These are phyloP conservation scores for Ceratocystis smalleyi DNA, from an alignment of 2,329 filamentous ascomycete species.

Conservation along the genomic window DNA sequence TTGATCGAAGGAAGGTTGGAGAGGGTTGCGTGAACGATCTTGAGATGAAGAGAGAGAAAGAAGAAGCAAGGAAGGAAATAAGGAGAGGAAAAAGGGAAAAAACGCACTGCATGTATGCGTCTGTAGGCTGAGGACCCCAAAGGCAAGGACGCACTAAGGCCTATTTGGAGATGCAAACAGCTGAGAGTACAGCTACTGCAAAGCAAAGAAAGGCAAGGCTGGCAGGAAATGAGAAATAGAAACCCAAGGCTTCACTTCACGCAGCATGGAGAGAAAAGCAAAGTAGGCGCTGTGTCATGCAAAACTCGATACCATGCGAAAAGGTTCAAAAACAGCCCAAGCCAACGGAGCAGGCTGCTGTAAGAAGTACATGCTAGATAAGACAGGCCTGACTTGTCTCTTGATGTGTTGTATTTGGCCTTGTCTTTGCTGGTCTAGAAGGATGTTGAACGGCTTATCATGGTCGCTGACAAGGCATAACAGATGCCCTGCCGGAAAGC, in stretches of 20 bases:
- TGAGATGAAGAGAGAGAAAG: neutral
- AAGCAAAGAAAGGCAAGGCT: neutral
- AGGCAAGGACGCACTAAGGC: neutral
- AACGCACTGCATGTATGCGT: no score
- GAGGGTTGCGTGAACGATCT: neutral
- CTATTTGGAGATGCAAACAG: neutral
- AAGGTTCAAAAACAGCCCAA: neutral
- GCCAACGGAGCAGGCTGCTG: no score
- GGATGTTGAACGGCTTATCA: neutral
- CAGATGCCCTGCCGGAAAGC: neutral
- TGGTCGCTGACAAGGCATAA: neutral
- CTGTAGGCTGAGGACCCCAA: neutral
- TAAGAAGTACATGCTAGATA: neutral
- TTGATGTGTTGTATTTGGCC: neutral
- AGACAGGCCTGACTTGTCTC: neutral
- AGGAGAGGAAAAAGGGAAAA: neutral
- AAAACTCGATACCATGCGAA: neutral
- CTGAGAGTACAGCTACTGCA: neutral
- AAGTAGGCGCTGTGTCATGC: no score
- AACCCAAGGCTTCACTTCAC: no score
- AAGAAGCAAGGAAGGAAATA: neutral
- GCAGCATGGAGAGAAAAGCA: no score
- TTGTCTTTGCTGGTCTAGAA: neutral
- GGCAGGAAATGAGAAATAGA: neutral
- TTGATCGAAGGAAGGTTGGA: neutral